Conservation (phyloP, 208 protist species). For the Trypanosoma cruzi region DNA sequence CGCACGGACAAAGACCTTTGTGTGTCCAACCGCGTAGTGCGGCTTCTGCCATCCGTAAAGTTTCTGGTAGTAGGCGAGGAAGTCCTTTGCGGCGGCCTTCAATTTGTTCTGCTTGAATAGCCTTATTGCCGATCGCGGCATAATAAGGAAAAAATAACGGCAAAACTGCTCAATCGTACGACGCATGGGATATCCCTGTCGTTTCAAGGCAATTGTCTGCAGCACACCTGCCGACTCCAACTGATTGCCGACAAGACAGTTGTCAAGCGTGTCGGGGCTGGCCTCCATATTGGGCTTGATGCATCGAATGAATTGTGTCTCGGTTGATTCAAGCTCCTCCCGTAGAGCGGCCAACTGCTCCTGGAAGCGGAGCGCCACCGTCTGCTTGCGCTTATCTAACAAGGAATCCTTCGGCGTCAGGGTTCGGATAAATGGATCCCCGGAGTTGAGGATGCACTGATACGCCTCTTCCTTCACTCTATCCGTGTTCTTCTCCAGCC, state of each 20-base stretch:
- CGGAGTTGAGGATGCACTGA: conserved; percentile 45
- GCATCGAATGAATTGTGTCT: conserved; percentile 95
- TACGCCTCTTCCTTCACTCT: conserved; percentile 86
- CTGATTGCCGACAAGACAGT: conserved; percentile 81
- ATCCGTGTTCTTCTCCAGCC: conserved; percentile 94
- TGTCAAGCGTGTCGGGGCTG: conserved; percentile 63
- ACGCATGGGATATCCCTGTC: conserved; percentile 89
- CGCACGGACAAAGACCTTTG: conserved; percentile 88
- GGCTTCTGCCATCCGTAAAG: conserved; percentile 64
- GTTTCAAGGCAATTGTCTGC: conserved; percentile 92
- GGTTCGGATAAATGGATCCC: conserved; percentile 58
- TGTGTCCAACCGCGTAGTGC: conserved; percentile 84
- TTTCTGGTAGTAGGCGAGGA: conserved; percentile 62
- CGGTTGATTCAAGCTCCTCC: conserved; percentile 77
- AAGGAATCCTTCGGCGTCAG: conserved; percentile 55
- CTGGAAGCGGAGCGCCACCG: conserved; percentile 84
- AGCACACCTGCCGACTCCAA: conserved; percentile 91
- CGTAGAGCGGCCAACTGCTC: conserved; percentile 76
- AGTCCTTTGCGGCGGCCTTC: conserved; percentile 41
- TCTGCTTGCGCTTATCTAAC: conserved; percentile 62
- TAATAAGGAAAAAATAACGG: conserved; percentile 82
- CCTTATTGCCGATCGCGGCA: conserved; percentile 35
- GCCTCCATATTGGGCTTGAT: conserved; percentile 92
- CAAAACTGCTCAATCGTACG: conserved; percentile 77
- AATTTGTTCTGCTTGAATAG: conserved; percentile 49